Evolutionary conservation across 1,284 basidiomycete species (phyloP).

Genomic region (Chalciporus sp.): DNA sequence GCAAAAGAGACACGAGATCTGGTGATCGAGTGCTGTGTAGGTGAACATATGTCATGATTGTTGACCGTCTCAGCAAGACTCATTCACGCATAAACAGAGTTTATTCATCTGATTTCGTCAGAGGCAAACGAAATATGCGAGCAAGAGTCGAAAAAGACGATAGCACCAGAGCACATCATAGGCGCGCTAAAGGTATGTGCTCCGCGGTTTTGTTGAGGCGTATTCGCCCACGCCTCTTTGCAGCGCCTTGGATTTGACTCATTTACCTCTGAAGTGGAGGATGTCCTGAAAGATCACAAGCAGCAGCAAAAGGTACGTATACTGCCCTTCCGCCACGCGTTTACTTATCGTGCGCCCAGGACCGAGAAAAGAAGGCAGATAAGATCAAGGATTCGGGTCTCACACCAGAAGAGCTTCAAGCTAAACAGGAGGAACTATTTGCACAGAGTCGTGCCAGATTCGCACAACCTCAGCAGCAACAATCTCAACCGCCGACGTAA

Average conservation of each 20-base stretch:
- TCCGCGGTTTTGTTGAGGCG: background rate
- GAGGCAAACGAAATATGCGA: slow-evolving; percentile 99
- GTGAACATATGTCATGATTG: slow-evolving; percentile 52
- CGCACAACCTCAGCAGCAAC: slow-evolving; percentile 44
- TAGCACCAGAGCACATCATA: slow-evolving; percentile 97
- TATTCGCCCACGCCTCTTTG: slow-evolving; percentile 11
- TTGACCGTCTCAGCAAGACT: slow-evolving; percentile 11
- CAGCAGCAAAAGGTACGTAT: slow-evolving; percentile 84
- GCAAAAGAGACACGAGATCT: slow-evolving; percentile 96
- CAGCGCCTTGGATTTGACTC: slow-evolving; percentile 89
- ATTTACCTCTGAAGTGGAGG: slow-evolving; percentile 87
- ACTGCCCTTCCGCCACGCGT: slow-evolving; percentile 12
- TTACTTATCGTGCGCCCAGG: slow-evolving; percentile 43
- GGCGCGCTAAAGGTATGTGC: slow-evolving; percentile 80
- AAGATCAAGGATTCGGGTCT: slow-evolving; percentile 90
- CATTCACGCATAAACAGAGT: slow-evolving; percentile 62
- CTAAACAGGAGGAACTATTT: slow-evolving; percentile 89
- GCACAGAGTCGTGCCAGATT: slow-evolving; percentile 83
- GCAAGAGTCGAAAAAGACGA: slow-evolving; percentile 98
- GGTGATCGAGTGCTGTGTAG: slow-evolving; percentile 98
- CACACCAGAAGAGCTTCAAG: slow-evolving; percentile 87
- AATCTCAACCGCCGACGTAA: slow-evolving; percentile 8
- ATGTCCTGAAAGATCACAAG: slow-evolving; percentile 93
- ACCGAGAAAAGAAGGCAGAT: slow-evolving; percentile 86
- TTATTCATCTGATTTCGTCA: slow-evolving; percentile 96